Evolutionary conservation across 1,284 basidiomycete genomes (phyloP), one percentile per base, ranked within the genome.

Genomic region (Fomitopsis pinicola): DNA sequence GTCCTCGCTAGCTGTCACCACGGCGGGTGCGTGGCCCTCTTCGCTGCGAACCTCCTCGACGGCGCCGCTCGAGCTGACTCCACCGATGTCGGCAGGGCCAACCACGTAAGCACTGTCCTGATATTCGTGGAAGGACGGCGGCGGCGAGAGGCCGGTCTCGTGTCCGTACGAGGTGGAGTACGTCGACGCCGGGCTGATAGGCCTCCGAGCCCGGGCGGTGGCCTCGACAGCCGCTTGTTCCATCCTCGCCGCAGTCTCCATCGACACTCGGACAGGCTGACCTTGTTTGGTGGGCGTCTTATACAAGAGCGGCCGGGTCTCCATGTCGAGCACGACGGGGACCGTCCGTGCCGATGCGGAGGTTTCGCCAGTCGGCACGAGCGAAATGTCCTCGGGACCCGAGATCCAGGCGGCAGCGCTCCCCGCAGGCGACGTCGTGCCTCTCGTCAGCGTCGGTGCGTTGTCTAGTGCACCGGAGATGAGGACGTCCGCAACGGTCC

Each of bases 401-500:
- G 60, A 56, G 19, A 69, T 58, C 57, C 63, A 63, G 4, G 66
- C 63, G 7, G 33, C 28, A 3, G 19, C n/a, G 44, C 28, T 54
- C 30, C 19, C 35, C 33, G 6, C 38, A 56, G 55, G 62, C 42
- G 64, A 57, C 12, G 58, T 50, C 26, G 46, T 22, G 15, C 58
- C 62, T 12, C 56, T 44, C 2, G 59, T 52, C 17, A 28, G 30
- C 15, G 59, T 28, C 50, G 65, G 62, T 8, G 64, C 64, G 44
- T 63, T 63, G 54, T 77, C 76, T n/a, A 78, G 71, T 2, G 69
- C 70, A 4, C 76, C 76, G 45, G 69, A 71, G 8, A 79, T 68
- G 2, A 78, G 62, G 30, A 77, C 62, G 57, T 78, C 77, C 1
- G 74, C 72, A 17, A 78, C 67, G 2, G 72, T 71, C 73, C 72